A percentile compares a stretch with the other conserved stretches of the same genome.
Evolutionary conservation across 202 grass and related monocot genomes (phyloP).

Genomic region (Setaria italica): DNA sequence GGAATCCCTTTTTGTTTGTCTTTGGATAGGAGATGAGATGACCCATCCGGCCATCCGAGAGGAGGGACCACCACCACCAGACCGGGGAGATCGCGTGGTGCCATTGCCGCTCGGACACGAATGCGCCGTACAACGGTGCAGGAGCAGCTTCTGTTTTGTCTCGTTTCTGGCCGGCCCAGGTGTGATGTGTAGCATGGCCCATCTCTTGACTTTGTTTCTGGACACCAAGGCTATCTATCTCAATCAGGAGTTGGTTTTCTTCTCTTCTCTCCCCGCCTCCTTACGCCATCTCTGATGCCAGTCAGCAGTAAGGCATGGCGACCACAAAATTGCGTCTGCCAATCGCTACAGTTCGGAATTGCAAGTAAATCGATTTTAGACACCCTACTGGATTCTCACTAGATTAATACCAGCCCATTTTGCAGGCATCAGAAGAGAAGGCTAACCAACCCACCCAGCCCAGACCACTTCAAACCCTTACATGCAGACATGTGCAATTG

Average conservation of each 20-base stretch:
- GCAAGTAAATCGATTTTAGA: too few relatives aligned
- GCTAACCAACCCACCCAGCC: neutral
- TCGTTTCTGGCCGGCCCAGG: neutral
- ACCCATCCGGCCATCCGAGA: neutral
- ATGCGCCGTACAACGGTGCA: neutral
- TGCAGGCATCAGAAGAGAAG: neutral
- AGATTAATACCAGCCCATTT: too few relatives aligned
- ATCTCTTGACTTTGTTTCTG: neutral
- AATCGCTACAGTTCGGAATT: too few relatives aligned
- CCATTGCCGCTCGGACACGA: neutral
- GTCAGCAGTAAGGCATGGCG: neutral
- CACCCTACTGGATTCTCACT: too few relatives aligned
- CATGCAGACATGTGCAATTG: neutral
- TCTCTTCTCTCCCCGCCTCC: neutral
- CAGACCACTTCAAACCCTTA: neutral
- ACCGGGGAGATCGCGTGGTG: neutral
- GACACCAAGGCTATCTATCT: neutral
- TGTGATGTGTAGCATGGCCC: neutral
- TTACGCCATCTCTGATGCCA: neutral
- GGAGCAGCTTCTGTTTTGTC: neutral
- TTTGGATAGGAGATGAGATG: neutral
- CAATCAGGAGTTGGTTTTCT: too few relatives aligned
- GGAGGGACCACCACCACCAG: neutral
- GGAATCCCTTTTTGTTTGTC: slow-evolving; percentile 29
- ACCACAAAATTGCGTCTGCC: neutral